Conservation (phyloP, 768 basidiomycete genomes). For the Steccherinum ochraceum region DNA sequence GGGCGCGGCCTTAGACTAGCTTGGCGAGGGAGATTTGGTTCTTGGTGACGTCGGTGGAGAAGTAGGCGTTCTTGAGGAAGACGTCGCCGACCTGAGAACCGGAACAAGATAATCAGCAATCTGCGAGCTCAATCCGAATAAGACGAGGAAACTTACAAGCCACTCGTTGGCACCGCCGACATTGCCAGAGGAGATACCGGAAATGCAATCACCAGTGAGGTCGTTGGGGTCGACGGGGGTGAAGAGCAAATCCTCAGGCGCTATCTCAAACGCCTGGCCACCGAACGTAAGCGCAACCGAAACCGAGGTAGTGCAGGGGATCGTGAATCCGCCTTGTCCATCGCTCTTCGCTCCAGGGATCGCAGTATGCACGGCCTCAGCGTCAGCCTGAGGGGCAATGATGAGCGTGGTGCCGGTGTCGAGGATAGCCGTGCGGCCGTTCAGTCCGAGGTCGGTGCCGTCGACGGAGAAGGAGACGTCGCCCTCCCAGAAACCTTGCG, state of each 20-base stretch:
- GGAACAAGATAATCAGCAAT: neutral
- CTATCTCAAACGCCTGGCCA: slow-evolving; percentile 52
- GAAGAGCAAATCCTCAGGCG: slow-evolving; percentile 60
- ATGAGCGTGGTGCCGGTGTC: slow-evolving; percentile 45
- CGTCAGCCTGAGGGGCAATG: slow-evolving; percentile 38
- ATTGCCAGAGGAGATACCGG: slow-evolving; percentile 60
- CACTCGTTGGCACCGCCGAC: slow-evolving; percentile 56
- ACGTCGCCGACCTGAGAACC: slow-evolving; percentile 53
- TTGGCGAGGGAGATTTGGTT: slow-evolving; percentile 58
- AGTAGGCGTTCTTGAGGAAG: slow-evolving; percentile 74
- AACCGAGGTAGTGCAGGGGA: slow-evolving; percentile 59
- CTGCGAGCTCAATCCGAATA: too few species aligned
- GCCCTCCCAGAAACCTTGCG: slow-evolving; percentile 77
- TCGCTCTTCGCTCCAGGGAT: slow-evolving; percentile 52
- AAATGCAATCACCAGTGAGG: slow-evolving; percentile 56
- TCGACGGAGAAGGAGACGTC: slow-evolving; percentile 55
- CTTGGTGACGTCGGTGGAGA: slow-evolving; percentile 52
- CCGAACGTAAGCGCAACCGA: slow-evolving; percentile 53
- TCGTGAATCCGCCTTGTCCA: slow-evolving; percentile 44
- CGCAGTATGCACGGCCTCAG: slow-evolving; percentile 43
- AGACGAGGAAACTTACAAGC: slow-evolving; percentile 43
- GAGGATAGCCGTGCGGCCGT: slow-evolving; percentile 62
- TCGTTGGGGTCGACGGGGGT: slow-evolving; percentile 44
- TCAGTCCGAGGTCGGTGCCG: slow-evolving; percentile 43
- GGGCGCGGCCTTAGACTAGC: slow-evolving; percentile 27